These are phyloP conservation scores for Hura crepitans DNA, from an alignment of 441 rosid genomes.

Conservation along the genomic window DNA sequence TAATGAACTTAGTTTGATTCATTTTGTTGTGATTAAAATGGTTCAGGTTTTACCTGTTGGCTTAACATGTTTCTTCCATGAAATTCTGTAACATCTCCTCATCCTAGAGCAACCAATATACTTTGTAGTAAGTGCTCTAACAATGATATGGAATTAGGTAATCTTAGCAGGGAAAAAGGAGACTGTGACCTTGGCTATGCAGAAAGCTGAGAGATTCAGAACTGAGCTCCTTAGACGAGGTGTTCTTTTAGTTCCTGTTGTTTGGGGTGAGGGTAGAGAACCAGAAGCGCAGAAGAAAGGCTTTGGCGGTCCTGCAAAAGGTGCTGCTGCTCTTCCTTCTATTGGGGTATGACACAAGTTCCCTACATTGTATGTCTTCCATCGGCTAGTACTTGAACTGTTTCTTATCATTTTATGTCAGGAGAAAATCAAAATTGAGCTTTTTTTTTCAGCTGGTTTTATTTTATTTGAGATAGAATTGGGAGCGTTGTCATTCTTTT, in stretches of 20 bases:
- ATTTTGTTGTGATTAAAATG: neutral
- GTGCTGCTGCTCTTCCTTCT: slow-evolving; percentile 70
- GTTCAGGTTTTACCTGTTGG: slow-evolving; percentile 1
- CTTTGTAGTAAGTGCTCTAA: slow-evolving; percentile 10
- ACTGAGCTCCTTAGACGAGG: slow-evolving; percentile 83
- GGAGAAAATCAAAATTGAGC: neutral
- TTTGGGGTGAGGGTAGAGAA: slow-evolving; percentile 65
- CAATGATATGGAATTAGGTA: slow-evolving; percentile 44
- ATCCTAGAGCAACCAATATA: neutral
- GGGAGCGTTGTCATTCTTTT: neutral
- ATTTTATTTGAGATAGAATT: neutral
- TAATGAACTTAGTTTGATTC: neutral
- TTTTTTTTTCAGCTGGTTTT: neutral
- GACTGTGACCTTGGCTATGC: slow-evolving; percentile 55
- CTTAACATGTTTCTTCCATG: slow-evolving; percentile 14
- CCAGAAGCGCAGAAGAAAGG: slow-evolving; percentile 68
- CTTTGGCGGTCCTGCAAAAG: slow-evolving; percentile 57
- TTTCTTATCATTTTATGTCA: neutral
- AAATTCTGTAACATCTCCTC: slow-evolving; percentile 13
- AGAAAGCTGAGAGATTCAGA: slow-evolving; percentile 79
- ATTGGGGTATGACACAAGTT: slow-evolving; percentile 56
- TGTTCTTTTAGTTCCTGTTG: slow-evolving; percentile 80
- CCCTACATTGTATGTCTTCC: neutral
- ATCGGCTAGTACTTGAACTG: neutral
- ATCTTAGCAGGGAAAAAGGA: slow-evolving; percentile 87